phyloP scores from a whole-genome alignment of 176 grass and related monocot genomes.

The Avena insularis region DNA sequence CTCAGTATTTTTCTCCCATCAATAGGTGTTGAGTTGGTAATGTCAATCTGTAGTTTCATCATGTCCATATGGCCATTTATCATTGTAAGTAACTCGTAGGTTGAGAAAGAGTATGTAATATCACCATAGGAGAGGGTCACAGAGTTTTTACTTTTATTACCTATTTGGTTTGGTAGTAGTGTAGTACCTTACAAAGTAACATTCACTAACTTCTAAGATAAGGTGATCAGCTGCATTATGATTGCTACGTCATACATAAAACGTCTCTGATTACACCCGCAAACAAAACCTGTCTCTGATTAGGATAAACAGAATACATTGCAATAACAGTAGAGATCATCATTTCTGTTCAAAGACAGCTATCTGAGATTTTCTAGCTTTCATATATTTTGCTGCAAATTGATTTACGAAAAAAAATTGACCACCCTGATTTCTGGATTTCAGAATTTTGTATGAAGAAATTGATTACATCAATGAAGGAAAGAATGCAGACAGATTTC shows the following conservation, averaged over 20 bases:
- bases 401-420: background rate
- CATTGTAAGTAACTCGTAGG: conserved; percentile 4
- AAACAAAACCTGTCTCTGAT: background rate
- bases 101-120: background rate
- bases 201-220: conserved; percentile 12
- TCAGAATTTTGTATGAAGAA: conserved; percentile 97
- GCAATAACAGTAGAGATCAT: background rate
- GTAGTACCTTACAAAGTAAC: background rate
- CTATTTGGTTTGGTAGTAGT: conserved; percentile 18
- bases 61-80: background rate
- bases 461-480: conserved; percentile 99
- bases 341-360: background rate
- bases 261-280: background rate
- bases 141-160: background rate
- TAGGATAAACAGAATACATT: conserved; percentile 26
- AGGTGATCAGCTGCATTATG: background rate
- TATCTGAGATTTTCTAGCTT: conserved; percentile 28
- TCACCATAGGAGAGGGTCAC: background rate
- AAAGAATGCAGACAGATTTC: conserved; percentile 97
- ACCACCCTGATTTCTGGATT: conserved; percentile 40
- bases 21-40: background rate
- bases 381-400: conserved; percentile 25
- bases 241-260: background rate
- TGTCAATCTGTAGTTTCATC: background rate
- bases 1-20: background rate